Evolutionary conservation across 768 basidiomycete genomes (phyloP).

Genomic region (Mycena pura): DNA sequence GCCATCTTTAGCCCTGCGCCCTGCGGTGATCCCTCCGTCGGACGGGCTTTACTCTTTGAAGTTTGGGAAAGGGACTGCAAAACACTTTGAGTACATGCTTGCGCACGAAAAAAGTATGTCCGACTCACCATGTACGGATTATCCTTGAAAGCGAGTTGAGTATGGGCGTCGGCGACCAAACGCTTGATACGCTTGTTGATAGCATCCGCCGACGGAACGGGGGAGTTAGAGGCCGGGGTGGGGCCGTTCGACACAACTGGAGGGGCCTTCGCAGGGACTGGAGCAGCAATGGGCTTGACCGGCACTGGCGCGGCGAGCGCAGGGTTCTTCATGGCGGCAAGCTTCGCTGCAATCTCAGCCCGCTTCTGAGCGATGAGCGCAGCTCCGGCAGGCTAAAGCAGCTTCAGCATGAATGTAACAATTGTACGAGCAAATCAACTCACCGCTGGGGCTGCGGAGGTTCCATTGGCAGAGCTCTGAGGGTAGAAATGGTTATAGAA

Average conservation of each 20-base stretch:
- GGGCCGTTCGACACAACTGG: conserved; percentile 42
- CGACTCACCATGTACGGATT: conserved; percentile 88
- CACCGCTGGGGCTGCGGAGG: conserved; percentile 49
- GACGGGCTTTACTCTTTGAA: conserved; percentile 59
- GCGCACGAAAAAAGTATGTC: background rate
- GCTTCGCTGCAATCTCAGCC: conserved; percentile 85
- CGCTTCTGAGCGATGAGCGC: conserved; percentile 84
- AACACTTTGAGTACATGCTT: background rate
- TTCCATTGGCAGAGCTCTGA: conserved; percentile 61
- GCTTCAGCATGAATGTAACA: conserved; percentile 6
- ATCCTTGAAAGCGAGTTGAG: conserved; percentile 73
- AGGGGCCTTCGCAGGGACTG: conserved; percentile 15
- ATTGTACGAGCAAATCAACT: conserved; percentile 32
- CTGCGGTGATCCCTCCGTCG: conserved; percentile 69
- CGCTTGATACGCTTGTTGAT: conserved; percentile 51
- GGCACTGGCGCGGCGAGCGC: conserved; percentile 42
- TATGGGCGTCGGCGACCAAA: conserved; percentile 83
- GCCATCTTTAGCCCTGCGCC: conserved; percentile 90
- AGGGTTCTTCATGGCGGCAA: conserved; percentile 71
- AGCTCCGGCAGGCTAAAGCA: conserved; percentile 52
- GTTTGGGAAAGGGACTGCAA: conserved; percentile 59
- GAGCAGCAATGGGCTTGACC: conserved; percentile 36
- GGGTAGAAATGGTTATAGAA: conserved; percentile 70
- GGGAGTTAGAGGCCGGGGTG: conserved; percentile 45
- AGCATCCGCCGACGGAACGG: conserved; percentile 65